Evolutionary conservation across 2,329 filamentous ascomycete genomes (phyloP).

Genomic region (Aspergillus thermomutatus): DNA sequence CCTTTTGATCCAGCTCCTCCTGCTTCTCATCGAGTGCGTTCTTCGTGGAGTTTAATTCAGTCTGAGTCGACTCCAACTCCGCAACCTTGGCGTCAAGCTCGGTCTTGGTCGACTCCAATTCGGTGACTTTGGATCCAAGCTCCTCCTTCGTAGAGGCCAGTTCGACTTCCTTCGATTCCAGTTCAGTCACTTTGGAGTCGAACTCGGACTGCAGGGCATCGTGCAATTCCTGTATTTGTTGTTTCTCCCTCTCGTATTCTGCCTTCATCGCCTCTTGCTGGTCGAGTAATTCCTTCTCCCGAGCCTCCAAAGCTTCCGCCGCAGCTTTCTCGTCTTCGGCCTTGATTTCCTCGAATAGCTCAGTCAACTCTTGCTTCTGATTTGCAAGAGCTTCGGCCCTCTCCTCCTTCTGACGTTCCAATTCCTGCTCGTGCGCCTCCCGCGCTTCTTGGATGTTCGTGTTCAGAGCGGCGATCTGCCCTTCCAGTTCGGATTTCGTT

Average conservation of each 20-base stretch:
- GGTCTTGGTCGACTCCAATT: constrained; percentile 23
- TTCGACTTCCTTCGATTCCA: constrained; percentile 26
- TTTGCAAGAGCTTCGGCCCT: constrained; percentile 32
- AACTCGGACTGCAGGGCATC: constrained; percentile 35
- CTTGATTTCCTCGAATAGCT: constrained; percentile 47
- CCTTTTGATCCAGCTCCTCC: constrained; percentile 28
- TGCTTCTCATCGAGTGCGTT: constrained; percentile 26
- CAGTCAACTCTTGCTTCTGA: constrained; percentile 48
- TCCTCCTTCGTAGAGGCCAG: constrained; percentile 31
- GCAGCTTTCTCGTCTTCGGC: constrained; percentile 40
- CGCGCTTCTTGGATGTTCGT: constrained; percentile 39
- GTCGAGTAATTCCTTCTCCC: constrained; percentile 44
- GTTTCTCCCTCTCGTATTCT: constrained; percentile 37
- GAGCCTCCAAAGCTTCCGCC: constrained; percentile 33
- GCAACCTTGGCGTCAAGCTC: constrained; percentile 22
- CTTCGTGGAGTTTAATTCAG: constrained; percentile 28
- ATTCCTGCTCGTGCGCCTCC: constrained; percentile 43
- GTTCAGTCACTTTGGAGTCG: constrained; percentile 32
- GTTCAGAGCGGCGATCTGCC: constrained; percentile 35
- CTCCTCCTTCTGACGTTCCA: constrained; percentile 30
- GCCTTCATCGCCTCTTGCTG: constrained; percentile 33
- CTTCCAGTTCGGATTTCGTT: constrained; percentile 44
- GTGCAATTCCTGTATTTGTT: constrained; percentile 37
- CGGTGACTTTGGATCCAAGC: constrained; percentile 24
- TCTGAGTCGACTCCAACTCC: constrained; percentile 14